Evolutionary conservation across 1,284 basidiomycete species (phyloP).

Genomic region (Wolfiporia cocos): DNA sequence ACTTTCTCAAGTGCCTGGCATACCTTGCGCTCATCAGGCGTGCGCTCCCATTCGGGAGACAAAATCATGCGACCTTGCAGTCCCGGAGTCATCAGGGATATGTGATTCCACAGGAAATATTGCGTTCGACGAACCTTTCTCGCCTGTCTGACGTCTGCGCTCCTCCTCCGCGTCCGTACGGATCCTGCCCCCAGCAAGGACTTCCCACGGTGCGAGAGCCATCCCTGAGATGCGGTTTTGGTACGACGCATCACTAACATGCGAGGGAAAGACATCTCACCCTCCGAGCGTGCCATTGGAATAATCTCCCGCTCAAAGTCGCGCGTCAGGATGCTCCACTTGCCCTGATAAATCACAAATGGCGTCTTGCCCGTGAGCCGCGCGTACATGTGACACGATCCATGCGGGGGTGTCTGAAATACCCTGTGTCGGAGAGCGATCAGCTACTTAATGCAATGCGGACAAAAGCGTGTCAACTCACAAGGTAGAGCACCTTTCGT

Average conservation of each 20-base stretch:
- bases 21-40: slow-evolving; percentile 31
- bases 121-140: too few species aligned
- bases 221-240: too few species aligned
- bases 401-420: slow-evolving; percentile 43
- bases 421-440: slow-evolving; percentile 21
- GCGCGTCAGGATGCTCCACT: slow-evolving; percentile 38
- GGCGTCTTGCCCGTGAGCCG: slow-evolving; percentile 36
- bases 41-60: slow-evolving; percentile 31
- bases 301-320: slow-evolving; percentile 47
- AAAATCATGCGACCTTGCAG: slow-evolving; percentile 19
- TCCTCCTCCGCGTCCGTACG: slow-evolving; percentile 39
- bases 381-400: slow-evolving; percentile 49
- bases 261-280: too few species aligned
- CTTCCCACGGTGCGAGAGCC: slow-evolving; percentile 42
- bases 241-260: too few species aligned
- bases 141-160: slow-evolving; percentile 28
- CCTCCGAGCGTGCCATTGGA: slow-evolving; percentile 40
- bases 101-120: too few species aligned
- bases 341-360: slow-evolving; percentile 45
- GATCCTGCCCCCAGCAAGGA: slow-evolving; percentile 38
- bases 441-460: too few species aligned
- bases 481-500: slow-evolving; percentile 42
- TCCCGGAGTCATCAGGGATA: too few species aligned
- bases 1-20: slow-evolving; percentile 37
- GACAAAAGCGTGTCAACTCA: slow-evolving; percentile 7